Evolutionary conservation across 192 early-diverging fungal genomes (phyloP).

Genomic region (Coemansia sp.): DNA sequence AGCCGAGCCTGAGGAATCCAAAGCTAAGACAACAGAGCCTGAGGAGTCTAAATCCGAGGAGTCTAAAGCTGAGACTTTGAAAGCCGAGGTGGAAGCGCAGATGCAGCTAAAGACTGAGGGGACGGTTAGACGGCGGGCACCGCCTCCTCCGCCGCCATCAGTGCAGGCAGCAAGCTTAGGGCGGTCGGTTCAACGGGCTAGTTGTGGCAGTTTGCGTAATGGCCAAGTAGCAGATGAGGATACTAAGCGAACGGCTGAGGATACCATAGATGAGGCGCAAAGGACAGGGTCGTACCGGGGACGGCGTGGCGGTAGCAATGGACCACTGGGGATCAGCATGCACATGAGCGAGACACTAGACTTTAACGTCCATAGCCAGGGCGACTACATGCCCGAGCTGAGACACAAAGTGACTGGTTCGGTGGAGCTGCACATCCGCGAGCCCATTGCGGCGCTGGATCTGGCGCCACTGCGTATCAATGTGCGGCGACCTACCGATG

Average conservation of each 20-base stretch:
- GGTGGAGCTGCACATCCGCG: constrained; percentile 28
- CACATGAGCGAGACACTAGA: constrained; percentile 41
- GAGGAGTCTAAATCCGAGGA: not conserved
- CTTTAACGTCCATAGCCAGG: constrained; percentile 6
- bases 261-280: not conserved
- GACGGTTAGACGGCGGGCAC: constrained; percentile 42
- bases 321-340: constrained; percentile 32
- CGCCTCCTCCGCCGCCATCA: constrained; percentile 40
- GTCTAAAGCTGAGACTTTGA: not conserved
- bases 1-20: too few species aligned
- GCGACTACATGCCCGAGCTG: not conserved
- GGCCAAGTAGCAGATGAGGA: not conserved
- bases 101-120: constrained; percentile 23
- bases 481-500: constrained; percentile 17
- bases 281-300: not conserved
- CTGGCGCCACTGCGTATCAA: constrained; percentile 50
- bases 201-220: constrained; percentile 2
- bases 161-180: constrained; percentile 6
- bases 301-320: constrained; percentile 1
- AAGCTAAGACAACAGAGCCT: not conserved
- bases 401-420: constrained; percentile 35
- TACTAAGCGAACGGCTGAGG: not conserved
- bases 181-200: constrained; percentile 19
- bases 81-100: not conserved
- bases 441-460: constrained; percentile 35